Evolutionary conservation across 352 stramenopile species (phyloP).

Genomic region (Phytophthora idaei): DNA sequence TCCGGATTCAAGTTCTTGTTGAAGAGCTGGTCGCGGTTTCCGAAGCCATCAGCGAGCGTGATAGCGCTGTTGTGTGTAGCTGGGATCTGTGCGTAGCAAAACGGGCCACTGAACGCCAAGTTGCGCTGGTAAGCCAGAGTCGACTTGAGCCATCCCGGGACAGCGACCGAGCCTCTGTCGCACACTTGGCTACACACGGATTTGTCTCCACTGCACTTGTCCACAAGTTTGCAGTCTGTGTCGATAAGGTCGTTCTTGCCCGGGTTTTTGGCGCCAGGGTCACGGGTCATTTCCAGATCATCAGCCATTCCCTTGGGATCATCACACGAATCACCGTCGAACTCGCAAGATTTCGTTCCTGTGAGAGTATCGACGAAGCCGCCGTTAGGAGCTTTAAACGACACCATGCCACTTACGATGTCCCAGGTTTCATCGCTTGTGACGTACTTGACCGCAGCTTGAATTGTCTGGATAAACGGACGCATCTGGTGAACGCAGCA

Average conservation of each 20-base stretch:
- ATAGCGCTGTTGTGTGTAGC: slow-evolving; percentile 78
- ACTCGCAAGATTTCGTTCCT: slow-evolving; percentile 39
- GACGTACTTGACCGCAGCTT: slow-evolving; percentile 41
- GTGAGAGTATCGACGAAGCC: slow-evolving; percentile 50
- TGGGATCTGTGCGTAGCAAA: slow-evolving; percentile 62
- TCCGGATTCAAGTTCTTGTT: slow-evolving; percentile 47
- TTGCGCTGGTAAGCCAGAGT: slow-evolving; percentile 60
- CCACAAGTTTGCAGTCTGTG: slow-evolving; percentile 42
- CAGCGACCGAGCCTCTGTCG: slow-evolving; percentile 40
- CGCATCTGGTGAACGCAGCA: slow-evolving; percentile 56
- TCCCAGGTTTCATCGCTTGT: slow-evolving; percentile 39
- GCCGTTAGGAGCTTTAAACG: slow-evolving; percentile 33
- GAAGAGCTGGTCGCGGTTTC: slow-evolving; percentile 70
- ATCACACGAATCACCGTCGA: slow-evolving; percentile 44
- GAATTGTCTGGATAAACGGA: slow-evolving; percentile 52
- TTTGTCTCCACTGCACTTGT: slow-evolving; percentile 50
- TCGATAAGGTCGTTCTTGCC: slow-evolving; percentile 52
- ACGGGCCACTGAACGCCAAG: slow-evolving; percentile 42
- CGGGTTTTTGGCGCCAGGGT: slow-evolving; percentile 40
- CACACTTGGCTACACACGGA: slow-evolving; percentile 56
- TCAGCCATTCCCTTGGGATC: slow-evolving; percentile 41
- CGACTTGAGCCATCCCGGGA: slow-evolving; percentile 46
- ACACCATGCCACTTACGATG: slow-evolving; percentile 54
- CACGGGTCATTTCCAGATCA: slow-evolving; percentile 27
- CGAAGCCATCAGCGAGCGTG: slow-evolving; percentile 63